Base-by-base conservation (phyloP, 441 rosid species). In the Croton setiger region DNA sequence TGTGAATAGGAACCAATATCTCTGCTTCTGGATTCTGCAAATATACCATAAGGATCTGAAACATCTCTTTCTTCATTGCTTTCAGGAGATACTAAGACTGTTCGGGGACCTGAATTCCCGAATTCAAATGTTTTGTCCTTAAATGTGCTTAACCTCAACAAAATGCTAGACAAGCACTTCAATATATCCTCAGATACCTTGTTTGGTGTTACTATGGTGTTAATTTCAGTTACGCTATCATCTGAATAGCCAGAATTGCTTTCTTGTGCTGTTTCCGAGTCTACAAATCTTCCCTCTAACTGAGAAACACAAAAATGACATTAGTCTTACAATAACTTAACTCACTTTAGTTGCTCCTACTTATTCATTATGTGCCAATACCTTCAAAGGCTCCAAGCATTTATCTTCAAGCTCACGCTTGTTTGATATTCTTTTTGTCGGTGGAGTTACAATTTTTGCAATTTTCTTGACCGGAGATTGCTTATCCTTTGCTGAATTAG, bases 101-200 rank as follows among this genome's bases (percentile, higher is more conserved):
- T 41, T 56, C 18, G 73, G 5, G 74, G 60, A 49, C 35, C 48
- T 48, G 44, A 66, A 27, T 41, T 64, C 68, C 33, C 63, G 5
- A 45, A 62, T 59, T 74, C 75, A 3, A 45, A 55, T 33, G 57
- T 70, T 79, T 72, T 82, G 18, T 82, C 88, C 76, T 89, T 92
- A 13, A 75, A 80, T 27, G 83, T 79, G 75, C 83, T 84, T 69
- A 88, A 78, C 79, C 91, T 87, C 43, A 66, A 23, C 69, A 92
- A 78, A 74, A 89, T 87, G 76, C 81, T 80, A 43, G 73, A 81
- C 76, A 88, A 66, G 63, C 92, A 88, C 81, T 75, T 77, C 63
- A 85, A 68, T 43, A 82, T 76, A 69, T 92, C 89, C 85, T 88
- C 94, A 6, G 92, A 87, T 66, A 88, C 74, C 74, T 77, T 83